Percentiles rank a stretch among this genome's conserved stretches.
These are phyloP conservation scores for Saccharomycopsis amapae DNA, from an alignment of 805 yeast genomes.

Conservation along the genomic window DNA sequence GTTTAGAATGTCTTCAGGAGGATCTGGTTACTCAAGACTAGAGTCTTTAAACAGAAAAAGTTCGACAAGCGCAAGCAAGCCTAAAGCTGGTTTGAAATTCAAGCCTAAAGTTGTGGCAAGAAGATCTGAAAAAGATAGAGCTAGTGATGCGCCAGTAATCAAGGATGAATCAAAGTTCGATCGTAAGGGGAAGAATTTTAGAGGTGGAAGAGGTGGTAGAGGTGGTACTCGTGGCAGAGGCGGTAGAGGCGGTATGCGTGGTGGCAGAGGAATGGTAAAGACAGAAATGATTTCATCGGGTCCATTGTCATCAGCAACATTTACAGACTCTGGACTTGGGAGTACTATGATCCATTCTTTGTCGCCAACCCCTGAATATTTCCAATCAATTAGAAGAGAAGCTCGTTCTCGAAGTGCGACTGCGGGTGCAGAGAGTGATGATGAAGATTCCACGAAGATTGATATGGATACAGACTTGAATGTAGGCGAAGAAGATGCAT, in stretches of 20 bases:
- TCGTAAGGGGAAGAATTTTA: conserved; percentile 1
- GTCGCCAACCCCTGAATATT: conserved; percentile 33
- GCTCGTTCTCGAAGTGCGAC: conserved; percentile 18
- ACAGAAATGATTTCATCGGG: conserved; percentile 69
- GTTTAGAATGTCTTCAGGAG: not conserved
- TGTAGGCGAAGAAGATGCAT: conserved; percentile 34
- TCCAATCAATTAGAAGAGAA: conserved; percentile 12
- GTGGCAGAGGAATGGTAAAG: conserved; percentile 31
- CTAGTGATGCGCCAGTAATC: conserved; percentile 52
- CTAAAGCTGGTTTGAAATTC: conserved; percentile 51
- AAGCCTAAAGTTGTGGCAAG: conserved; percentile 85
- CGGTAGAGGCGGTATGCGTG: conserved; percentile 7
- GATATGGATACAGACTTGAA: conserved; percentile 38
- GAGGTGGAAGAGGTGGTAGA: conserved; percentile 28
- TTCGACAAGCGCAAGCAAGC: conserved; percentile 30
- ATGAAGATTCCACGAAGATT: conserved; percentile 32
- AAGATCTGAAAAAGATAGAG: conserved; percentile 78
- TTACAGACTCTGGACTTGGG: conserved; percentile 1
- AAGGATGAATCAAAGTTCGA: conserved; percentile 24
- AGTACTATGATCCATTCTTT: conserved; percentile 10
- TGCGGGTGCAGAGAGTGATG: conserved; percentile 22
- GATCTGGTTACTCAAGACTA: conserved; percentile 4
- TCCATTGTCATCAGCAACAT: conserved; percentile 42
- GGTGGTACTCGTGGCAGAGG: conserved; percentile 37
- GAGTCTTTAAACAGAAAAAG: conserved; percentile 12